Conservation (phyloP, 1,284 basidiomycete species). For the Xerocomus amazonicus region DNA sequence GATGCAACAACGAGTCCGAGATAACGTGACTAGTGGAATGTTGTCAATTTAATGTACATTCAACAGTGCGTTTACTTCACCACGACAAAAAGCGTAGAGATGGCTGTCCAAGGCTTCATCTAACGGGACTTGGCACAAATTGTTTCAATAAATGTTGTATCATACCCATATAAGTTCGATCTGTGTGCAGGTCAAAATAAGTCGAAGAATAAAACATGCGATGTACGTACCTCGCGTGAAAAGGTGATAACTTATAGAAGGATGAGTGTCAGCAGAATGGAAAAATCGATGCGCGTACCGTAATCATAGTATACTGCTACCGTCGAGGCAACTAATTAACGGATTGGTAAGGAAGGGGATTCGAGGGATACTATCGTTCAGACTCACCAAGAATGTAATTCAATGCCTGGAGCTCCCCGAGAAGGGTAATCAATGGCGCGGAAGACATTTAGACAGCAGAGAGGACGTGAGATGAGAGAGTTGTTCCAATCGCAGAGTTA, state of each 20-base stretch:
- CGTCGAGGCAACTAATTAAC: too few relatives aligned
- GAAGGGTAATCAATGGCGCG: too few relatives aligned
- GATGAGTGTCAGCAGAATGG: too few relatives aligned
- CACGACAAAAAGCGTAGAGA: constrained; percentile 8
- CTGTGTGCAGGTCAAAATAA: not conserved
- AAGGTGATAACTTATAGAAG: constrained; percentile 1
- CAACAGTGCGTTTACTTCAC: not conserved
- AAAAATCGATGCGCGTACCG: too few relatives aligned
- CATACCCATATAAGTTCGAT: constrained; percentile 11
- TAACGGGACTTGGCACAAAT: not conserved
- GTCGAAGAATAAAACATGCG: not conserved
- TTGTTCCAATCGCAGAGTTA: too few relatives aligned
- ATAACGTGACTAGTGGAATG: constrained; percentile 6
- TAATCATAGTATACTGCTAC: too few relatives aligned
- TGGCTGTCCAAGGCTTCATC: constrained; percentile 5
- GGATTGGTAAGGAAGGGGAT: too few relatives aligned
- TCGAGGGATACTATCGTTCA: too few relatives aligned
- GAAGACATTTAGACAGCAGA: too few relatives aligned
- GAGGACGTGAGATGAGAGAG: too few relatives aligned
- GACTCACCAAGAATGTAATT: too few relatives aligned
- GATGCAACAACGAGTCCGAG: constrained; percentile 3
- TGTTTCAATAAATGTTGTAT: not conserved
- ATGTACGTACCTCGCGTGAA: constrained; percentile 4
- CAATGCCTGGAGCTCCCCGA: too few relatives aligned
- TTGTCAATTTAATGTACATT: not conserved